Conservation (phyloP, 306 rosid species). For the Cotoneaster glaucophyllus region DNA sequence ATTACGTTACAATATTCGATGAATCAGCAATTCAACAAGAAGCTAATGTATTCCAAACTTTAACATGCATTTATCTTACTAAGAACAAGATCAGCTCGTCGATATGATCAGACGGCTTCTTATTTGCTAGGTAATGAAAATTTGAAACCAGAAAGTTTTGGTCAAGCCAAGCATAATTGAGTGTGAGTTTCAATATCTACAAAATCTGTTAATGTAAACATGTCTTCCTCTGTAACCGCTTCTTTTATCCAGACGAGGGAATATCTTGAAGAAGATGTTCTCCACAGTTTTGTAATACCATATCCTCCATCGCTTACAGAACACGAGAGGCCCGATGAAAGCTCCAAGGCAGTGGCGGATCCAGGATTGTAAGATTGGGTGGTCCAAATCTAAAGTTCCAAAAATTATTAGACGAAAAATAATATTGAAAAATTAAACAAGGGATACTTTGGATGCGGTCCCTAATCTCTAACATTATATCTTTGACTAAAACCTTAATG, state of each 20-base stretch:
- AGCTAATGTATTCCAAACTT: too few relatives aligned
- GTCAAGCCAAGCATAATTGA: too few relatives aligned
- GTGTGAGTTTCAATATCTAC: background rate
- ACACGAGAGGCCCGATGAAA: background rate
- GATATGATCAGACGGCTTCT: background rate
- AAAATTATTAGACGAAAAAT: too few relatives aligned
- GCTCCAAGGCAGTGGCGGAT: too few relatives aligned
- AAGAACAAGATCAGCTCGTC: background rate
- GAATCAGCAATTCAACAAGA: background rate
- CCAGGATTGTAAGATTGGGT: too few relatives aligned
- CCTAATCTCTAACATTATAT: too few relatives aligned
- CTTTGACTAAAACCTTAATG: too few relatives aligned
- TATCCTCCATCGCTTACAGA: too few relatives aligned
- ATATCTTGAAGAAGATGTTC: background rate
- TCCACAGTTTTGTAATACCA: background rate
- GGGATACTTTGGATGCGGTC: too few relatives aligned
- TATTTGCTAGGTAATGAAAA: background rate
- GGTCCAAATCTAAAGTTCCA: too few relatives aligned
- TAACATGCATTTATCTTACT: too few relatives aligned
- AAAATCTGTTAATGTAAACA: background rate
- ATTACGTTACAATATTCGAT: background rate
- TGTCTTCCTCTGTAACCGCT: background rate
- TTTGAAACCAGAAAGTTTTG: background rate
- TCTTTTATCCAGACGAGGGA: background rate
- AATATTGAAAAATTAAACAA: too few relatives aligned